These are phyloP conservation scores for Arabis alpina DNA, from an alignment of 345 rosid genomes.

Conservation along the genomic window DNA sequence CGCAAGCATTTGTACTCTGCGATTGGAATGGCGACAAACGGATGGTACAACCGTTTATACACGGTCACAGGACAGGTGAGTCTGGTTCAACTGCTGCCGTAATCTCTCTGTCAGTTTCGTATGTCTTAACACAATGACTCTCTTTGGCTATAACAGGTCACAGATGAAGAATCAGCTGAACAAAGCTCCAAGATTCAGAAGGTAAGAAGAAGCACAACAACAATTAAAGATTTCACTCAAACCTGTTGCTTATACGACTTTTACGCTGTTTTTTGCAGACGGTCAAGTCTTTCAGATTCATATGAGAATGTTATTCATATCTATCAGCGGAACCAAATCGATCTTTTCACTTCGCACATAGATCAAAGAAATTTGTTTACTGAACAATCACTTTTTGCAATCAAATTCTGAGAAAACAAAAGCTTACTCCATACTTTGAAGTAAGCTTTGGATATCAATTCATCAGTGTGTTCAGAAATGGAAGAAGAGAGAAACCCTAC, in stretches of 20 bases:
- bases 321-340: conserved; percentile 1
- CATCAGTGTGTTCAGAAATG: conserved; percentile 28
- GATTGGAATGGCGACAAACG: conserved; percentile 85
- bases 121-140: conserved; percentile 14
- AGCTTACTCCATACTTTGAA: conserved; percentile 37
- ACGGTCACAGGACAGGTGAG: conserved; percentile 89
- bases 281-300: conserved; percentile 76
- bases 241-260: conserved; percentile 2
- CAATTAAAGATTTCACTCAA: neutral
- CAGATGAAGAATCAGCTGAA: conserved; percentile 66
- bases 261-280: conserved; percentile 52
- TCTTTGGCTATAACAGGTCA: conserved; percentile 50
- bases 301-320: conserved; percentile 44
- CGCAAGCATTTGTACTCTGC: conserved; percentile 73
- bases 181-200: conserved; percentile 66
- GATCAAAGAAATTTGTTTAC: conserved; percentile 35
- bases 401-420: conserved; percentile 24
- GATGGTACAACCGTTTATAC: conserved; percentile 91
- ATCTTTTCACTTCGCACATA: conserved; percentile 15
- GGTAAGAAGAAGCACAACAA: conserved; percentile 47
- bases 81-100: neutral
- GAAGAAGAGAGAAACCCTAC: conserved; percentile 38
- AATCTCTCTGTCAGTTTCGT: conserved; percentile 3
- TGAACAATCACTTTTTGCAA: conserved; percentile 21
- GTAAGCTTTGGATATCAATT: conserved; percentile 37